Base-by-base conservation (phyloP, 495 filamentous ascomycete genomes). In the Penicillium pancosmium region DNA sequence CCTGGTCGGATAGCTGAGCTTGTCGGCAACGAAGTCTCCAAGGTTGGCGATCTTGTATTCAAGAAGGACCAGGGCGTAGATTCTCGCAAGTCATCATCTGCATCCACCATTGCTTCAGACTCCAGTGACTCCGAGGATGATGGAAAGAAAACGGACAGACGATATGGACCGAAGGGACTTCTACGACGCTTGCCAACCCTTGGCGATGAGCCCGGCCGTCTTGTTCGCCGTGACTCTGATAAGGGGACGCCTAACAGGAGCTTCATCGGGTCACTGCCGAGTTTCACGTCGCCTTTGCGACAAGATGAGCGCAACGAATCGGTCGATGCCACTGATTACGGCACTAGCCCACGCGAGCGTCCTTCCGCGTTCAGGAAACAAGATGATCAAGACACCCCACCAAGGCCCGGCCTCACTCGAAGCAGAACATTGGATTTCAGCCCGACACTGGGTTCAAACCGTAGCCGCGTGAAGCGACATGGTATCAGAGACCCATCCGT, bases 1-100 rank as follows among this genome's bases (percentile, higher is more conserved):
- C 72, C 70, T 7, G 76, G 80, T 12, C 75, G 80, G 52, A 80
- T 85, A 59, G 80, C 80, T 15, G 80, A 79, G 44, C 71, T 77
- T 16, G 79, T 82, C n/a, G 81, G 78, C 9, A 82, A 79, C 57
- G 82, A 85, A 59, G 82, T 86, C 1, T 78, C 80, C 0, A 81
- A 78, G 66, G 80, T 86, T 53, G 82, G 84, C 23, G 82, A 85
- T 56, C 68, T 81, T 35, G 74, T 87, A 7, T 66, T 74, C 56
- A 85, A 82, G 57, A 85, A 85, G 47, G 78, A 78, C 40, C 48
- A 59, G 21, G 54, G 49, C 34, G 54, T 63, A 5, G 68, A 70
- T 51, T 73, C 78, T 40, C 70, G 73, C 16, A 67, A 75, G 44
- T 71, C 68, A 7, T 82, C 80, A 27, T 68, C 75, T 36, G 70